These are phyloP conservation scores for Pouteria campechiana DNA, from an alignment of 179 eudicot genomes.

Conservation along the genomic window DNA sequence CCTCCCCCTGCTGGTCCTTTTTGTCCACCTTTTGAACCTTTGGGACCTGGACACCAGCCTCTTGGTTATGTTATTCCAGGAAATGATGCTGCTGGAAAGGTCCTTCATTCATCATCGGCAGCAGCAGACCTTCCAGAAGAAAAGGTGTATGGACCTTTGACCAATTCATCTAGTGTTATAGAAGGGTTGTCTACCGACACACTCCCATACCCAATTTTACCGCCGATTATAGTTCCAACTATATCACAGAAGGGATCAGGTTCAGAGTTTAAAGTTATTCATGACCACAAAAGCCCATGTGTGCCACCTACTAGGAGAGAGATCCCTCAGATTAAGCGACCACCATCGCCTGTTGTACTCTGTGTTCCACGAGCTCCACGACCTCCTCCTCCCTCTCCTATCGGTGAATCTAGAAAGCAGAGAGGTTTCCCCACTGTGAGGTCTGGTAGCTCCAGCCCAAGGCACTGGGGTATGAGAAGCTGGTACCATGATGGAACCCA, in stretches of 20 bases:
- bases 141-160: conserved; percentile 40
- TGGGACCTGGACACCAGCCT: conserved; percentile 60
- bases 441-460: conserved; percentile 98
- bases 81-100: conserved; percentile 52
- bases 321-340: conserved; percentile 84
- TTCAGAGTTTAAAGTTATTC: conserved; percentile 73
- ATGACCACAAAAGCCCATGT: conserved; percentile 82
- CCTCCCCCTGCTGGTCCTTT: conserved; percentile 88
- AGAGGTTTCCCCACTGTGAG: conserved; percentile 90
- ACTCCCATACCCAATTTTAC: conserved; percentile 74
- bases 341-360: conserved; percentile 96
- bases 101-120: conserved; percentile 54
- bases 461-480: conserved; percentile 90
- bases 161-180: conserved; percentile 41
- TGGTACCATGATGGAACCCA: conserved; percentile 66
- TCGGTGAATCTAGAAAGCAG: conserved; percentile 71
- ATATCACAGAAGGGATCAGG: conserved; percentile 78
- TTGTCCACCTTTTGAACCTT: conserved; percentile 85
- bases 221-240: conserved; percentile 83
- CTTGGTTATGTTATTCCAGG: conserved; percentile 76
- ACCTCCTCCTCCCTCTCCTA: conserved; percentile 93
- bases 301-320: conserved; percentile 87
- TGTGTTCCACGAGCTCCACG: conserved; percentile 94
- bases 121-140: conserved; percentile 55
- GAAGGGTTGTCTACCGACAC: conserved; percentile 73